Evolutionary conservation across 75 land plant genomes (phyloP).

Genomic region (Pinus albicaulis): DNA sequence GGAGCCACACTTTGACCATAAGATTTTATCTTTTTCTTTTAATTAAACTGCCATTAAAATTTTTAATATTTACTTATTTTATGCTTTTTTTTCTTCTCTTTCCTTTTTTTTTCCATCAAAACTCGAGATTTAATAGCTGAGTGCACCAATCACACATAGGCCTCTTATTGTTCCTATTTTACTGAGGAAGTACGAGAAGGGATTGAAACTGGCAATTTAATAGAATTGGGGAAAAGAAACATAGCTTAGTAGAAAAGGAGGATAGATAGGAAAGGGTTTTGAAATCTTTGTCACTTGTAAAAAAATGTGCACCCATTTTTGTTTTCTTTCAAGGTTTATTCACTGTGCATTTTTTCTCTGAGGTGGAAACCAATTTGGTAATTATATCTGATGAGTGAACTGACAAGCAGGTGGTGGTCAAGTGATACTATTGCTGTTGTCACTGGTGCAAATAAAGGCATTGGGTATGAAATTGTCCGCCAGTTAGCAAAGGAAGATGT

Average conservation of each 20-base stretch:
- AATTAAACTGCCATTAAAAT: too few species aligned
- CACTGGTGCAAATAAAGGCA: conserved; percentile 54
- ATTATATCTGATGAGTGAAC: background rate
- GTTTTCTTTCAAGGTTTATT: background rate
- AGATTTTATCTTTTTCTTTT: too few species aligned
- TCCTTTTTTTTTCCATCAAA: too few species aligned
- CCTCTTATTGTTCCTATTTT: too few species aligned
- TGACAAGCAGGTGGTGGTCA: conserved; percentile 24
- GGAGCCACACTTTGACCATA: too few species aligned
- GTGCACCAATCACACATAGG: too few species aligned
- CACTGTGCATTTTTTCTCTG: background rate
- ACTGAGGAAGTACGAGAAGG: too few species aligned
- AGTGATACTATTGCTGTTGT: conserved; percentile 37
- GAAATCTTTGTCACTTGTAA: background rate
- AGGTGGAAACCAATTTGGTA: background rate
- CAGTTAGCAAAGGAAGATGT: conserved; percentile 52
- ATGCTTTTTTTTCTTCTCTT: too few species aligned
- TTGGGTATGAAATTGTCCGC: conserved; percentile 49
- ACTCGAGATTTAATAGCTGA: too few species aligned
- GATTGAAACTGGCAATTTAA: too few species aligned
- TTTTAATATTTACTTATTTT: too few species aligned
- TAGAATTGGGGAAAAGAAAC: background rate
- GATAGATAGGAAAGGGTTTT: background rate
- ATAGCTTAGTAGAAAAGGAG: background rate
- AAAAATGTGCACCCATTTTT: background rate